Conservation (phyloP, 805 yeast genomes). For the Wickerhamomyces canadensis region DNA sequence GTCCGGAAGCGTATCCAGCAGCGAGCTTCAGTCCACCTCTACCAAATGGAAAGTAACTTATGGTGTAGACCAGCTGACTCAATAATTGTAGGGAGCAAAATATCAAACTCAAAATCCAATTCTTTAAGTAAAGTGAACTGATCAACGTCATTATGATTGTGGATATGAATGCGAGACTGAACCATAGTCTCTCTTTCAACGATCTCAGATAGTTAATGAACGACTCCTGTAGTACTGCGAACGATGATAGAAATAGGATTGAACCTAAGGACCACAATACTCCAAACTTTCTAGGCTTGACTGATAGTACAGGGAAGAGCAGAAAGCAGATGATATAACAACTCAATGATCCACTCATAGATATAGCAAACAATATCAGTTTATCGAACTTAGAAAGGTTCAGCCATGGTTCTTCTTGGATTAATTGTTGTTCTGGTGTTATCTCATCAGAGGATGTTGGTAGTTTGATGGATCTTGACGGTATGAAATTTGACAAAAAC, state of each 20-base stretch:
- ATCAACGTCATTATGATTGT: constrained; percentile 12
- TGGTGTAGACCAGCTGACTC: constrained; percentile 10
- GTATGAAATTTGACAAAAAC: background rate
- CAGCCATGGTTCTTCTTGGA: constrained; percentile 1
- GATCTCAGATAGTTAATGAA: constrained; percentile 7
- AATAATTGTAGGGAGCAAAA: constrained; percentile 9
- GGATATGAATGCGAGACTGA: constrained; percentile 8
- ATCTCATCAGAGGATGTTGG: background rate
- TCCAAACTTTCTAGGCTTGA: constrained; percentile 17
- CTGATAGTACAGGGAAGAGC: constrained; percentile 12
- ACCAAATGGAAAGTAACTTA: constrained; percentile 19
- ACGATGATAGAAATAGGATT: constrained; percentile 12
- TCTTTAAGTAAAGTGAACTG: constrained; percentile 8
- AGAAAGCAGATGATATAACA: constrained; percentile 17
- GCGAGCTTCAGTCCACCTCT: constrained; percentile 14
- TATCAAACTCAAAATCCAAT: constrained; percentile 8
- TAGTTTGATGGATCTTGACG: background rate
- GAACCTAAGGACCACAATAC: constrained; percentile 15
- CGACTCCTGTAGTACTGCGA: constrained; percentile 14
- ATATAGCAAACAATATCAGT: constrained; percentile 14
- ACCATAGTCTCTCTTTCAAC: constrained; percentile 16
- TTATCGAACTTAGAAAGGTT: constrained; percentile 7
- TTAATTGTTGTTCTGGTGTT: background rate
- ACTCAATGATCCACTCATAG: constrained; percentile 16
- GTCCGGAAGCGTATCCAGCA: constrained; percentile 11